Conservation (phyloP, 345 rosid species). For the Moringa oleifera region DNA sequence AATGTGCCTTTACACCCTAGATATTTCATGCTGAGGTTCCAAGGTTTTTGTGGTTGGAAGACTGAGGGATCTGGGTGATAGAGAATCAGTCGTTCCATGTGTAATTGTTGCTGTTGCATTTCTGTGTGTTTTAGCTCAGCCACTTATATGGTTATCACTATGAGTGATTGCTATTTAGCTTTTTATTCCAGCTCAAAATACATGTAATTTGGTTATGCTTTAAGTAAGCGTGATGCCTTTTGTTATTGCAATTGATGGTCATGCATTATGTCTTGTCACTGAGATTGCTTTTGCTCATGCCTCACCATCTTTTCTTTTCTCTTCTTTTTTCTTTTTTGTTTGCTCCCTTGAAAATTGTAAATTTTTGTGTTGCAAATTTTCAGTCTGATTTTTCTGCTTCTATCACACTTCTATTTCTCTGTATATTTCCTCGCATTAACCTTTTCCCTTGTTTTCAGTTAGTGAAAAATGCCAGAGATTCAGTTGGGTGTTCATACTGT, state of each 20-base stretch:
- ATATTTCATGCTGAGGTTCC: no score
- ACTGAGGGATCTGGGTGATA: no score
- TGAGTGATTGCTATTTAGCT: no score
- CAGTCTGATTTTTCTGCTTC: not conserved
- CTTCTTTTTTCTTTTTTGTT: not conserved
- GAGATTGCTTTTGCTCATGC: not conserved
- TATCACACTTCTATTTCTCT: not conserved
- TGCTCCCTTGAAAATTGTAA: not conserved
- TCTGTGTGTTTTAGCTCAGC: no score
- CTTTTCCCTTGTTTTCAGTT: constrained; percentile 11
- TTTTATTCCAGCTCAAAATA: no score
- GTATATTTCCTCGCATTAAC: not conserved
- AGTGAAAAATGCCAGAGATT: constrained; percentile 64
- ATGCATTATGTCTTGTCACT: not conserved
- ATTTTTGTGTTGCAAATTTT: not conserved
- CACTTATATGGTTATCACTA: no score
- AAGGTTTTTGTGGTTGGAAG: no score
- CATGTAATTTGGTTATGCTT: not conserved
- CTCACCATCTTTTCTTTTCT: not conserved
- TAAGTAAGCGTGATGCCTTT: not conserved
- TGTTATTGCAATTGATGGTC: not conserved
- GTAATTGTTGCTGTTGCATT: no score
- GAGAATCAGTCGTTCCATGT: no score
- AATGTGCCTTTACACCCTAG: no score
- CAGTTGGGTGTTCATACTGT: constrained; percentile 67